phyloP scores from a whole-genome alignment of 202 grass and related monocot genomes.

The Zizania palustris region DNA sequence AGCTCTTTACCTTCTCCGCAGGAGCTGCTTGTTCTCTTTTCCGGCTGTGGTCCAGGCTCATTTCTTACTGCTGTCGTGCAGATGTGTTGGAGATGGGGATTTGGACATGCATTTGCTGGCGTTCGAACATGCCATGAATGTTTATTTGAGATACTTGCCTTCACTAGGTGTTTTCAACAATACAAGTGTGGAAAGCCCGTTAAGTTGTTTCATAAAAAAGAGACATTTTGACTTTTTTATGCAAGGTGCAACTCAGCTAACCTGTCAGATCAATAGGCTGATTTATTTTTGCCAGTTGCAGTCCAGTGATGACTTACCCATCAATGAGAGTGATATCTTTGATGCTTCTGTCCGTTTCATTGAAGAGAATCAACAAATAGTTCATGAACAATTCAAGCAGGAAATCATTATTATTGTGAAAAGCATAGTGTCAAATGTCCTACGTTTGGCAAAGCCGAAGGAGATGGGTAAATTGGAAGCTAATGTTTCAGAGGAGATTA shows the following conservation, averaged over 20 bases:
- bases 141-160: conserved; percentile 45
- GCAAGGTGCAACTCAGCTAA: conserved; percentile 17
- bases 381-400: conserved; percentile 48
- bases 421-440: conserved; percentile 32
- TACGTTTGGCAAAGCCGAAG: conserved; percentile 30
- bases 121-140: conserved; percentile 33
- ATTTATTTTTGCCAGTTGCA: conserved; percentile 44
- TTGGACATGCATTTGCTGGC: conserved; percentile 27
- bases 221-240: conserved; percentile 22
- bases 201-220: background rate
- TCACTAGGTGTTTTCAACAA: conserved; percentile 34
- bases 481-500: conserved; percentile 44
- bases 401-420: conserved; percentile 33
- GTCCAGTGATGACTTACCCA: conserved; percentile 20
- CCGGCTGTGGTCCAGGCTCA: conserved; percentile 35
- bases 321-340: conserved; percentile 23
- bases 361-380: conserved; percentile 47
- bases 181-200: background rate
- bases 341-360: conserved; percentile 28
- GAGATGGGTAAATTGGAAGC: conserved; percentile 11
- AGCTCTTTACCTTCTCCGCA: conserved; percentile 1
- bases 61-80: conserved; percentile 48
- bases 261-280: conserved; percentile 31
- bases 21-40: conserved; percentile 5
- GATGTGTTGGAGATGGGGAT: conserved; percentile 32